Conservation (phyloP, 2,329 filamentous ascomycete species). For the Dothidotthia symphoricarpi region DNA sequence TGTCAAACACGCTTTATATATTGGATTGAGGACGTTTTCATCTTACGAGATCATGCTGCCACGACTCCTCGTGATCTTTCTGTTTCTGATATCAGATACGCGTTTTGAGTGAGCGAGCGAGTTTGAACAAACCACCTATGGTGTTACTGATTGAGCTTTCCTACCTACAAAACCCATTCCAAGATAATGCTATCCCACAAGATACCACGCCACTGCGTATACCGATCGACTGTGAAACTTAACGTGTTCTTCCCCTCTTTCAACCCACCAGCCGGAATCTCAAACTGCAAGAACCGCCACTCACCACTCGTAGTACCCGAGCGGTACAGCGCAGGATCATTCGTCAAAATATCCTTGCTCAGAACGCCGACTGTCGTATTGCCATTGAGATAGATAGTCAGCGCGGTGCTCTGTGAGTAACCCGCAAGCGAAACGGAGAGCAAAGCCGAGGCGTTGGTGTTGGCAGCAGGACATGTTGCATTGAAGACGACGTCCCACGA, state of each 20-base stretch:
- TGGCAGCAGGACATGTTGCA: slow-evolving; percentile 28
- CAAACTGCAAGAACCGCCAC: slow-evolving; percentile 46
- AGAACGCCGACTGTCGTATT: slow-evolving; percentile 34
- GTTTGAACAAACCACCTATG: too few relatives aligned
- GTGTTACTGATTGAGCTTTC: too few relatives aligned
- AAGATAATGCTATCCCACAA: slow-evolving; percentile 40
- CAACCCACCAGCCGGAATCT: slow-evolving; percentile 22
- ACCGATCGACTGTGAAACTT: slow-evolving; percentile 30
- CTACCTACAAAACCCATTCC: slow-evolving; percentile 20
- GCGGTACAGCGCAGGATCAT: slow-evolving; percentile 42
- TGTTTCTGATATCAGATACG: too few relatives aligned
- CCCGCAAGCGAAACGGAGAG: slow-evolving; percentile 45
- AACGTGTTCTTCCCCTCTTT: slow-evolving; percentile 30
- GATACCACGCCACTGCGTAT: slow-evolving; percentile 36
- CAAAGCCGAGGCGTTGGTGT: slow-evolving; percentile 26
- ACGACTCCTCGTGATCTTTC: too few relatives aligned
- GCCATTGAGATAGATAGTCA: slow-evolving; percentile 39
- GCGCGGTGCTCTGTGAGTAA: slow-evolving; percentile 40
- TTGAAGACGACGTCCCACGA: slow-evolving; percentile 22
- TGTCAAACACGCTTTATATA: too few relatives aligned
- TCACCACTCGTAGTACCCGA: slow-evolving; percentile 46
- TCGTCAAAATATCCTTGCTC: slow-evolving; percentile 23
- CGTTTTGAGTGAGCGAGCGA: too few relatives aligned
- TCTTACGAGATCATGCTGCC: too few relatives aligned
- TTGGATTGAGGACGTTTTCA: too few relatives aligned